Conservation (phyloP, 257 asterid genomes). For the Solanum chilense region DNA sequence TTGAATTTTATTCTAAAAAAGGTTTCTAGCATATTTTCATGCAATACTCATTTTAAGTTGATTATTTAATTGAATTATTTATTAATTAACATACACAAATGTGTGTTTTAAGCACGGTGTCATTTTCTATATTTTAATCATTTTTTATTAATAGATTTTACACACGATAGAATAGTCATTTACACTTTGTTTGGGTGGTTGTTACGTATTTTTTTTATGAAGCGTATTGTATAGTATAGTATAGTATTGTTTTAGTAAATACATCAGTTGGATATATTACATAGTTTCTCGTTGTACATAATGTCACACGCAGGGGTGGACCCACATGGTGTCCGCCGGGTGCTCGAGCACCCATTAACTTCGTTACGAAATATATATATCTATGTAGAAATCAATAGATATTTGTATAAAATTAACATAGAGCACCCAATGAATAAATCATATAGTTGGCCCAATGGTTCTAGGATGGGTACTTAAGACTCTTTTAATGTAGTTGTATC, state of each 20-base stretch:
- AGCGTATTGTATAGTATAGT: not conserved
- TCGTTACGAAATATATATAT: no score
- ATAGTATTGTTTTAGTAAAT: no score
- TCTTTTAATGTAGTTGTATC: no score
- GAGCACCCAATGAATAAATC: no score
- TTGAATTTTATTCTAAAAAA: not conserved
- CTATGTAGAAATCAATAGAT: no score
- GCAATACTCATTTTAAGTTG: not conserved
- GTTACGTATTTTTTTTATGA: no score
- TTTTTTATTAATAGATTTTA: not conserved
- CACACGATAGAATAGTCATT: not conserved
- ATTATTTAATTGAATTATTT: not conserved
- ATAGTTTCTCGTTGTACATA: fast-evolving
- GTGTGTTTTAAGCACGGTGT: not conserved
- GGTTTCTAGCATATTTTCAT: not conserved
- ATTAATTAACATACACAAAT: not conserved
- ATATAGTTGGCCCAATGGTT: no score
- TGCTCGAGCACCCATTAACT: no score
- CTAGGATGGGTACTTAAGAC: no score
- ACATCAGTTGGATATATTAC: fast-evolving
- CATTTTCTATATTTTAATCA: not conserved
- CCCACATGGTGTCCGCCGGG: no score
- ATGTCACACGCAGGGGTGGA: no score
- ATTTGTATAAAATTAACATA: no score
- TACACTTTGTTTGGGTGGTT: not conserved